Conservation (phyloP, 2,329 filamentous ascomycete genomes). For the Talaromyces sp. region DNA sequence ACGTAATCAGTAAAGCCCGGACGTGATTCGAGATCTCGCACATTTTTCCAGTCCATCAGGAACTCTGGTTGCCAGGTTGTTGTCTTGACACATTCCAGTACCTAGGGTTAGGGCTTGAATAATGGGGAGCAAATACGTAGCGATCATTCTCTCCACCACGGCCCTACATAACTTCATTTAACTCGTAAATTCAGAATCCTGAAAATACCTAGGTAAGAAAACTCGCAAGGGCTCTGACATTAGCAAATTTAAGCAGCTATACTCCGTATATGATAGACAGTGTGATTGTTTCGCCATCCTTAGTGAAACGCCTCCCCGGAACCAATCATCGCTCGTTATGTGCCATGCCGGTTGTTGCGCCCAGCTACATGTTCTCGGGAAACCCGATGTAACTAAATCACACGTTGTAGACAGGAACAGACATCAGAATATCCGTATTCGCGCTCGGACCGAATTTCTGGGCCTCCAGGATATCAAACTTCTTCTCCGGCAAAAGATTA, state of each 20-base stretch:
- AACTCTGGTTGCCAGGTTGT: not conserved
- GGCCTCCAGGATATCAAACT: constrained; percentile 45
- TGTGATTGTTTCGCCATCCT: not conserved
- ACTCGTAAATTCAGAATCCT: not conserved
- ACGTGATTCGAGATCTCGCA: not conserved
- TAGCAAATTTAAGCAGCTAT: not conserved
- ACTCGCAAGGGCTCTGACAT: no score
- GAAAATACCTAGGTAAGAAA: no score
- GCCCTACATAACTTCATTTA: not conserved
- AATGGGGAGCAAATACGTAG: not conserved
- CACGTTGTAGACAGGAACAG: not conserved
- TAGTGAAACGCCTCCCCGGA: not conserved
- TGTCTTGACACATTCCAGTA: not conserved
- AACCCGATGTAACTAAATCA: no score
- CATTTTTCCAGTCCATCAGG: constrained; percentile 5
- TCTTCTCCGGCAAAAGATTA: constrained; percentile 40
- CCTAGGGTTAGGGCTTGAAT: not conserved
- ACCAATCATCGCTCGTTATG: not conserved
- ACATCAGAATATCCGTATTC: not conserved
- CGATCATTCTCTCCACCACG: not conserved
- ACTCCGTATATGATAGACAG: not conserved
- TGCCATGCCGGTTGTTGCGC: no score
- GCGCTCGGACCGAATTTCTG: constrained; percentile 20
- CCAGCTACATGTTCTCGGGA: no score
- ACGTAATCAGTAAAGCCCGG: not conserved